Percentiles rank a stretch among this genome's conserved stretches.
These are phyloP conservation scores for Verticillium zaregamsianum DNA, from an alignment of 2,329 filamentous ascomycete species.

Conservation along the genomic window DNA sequence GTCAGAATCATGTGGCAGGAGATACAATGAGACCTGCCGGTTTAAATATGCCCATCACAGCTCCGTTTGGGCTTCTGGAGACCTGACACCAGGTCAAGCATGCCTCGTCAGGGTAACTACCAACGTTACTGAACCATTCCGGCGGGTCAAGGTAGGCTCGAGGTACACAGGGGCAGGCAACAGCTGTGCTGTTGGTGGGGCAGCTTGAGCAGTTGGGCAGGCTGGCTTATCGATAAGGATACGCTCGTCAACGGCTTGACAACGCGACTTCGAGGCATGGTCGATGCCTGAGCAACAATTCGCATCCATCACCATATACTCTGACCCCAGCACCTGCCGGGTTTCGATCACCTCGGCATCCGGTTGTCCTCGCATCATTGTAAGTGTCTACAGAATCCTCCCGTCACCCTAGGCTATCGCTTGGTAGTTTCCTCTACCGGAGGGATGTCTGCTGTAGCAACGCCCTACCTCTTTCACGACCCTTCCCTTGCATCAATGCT, in stretches of 20 bases:
- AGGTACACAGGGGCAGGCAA: background rate
- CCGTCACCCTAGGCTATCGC: too few species aligned
- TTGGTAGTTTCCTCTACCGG: too few species aligned
- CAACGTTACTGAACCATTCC: background rate
- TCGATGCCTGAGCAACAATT: background rate
- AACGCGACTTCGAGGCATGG: background rate
- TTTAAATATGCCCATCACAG: too few species aligned
- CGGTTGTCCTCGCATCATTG: background rate
- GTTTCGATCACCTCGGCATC: background rate
- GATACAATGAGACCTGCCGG: too few species aligned
- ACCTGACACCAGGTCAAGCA: background rate
- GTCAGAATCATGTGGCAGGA: background rate
- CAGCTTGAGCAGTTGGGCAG: background rate
- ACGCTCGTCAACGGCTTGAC: background rate
- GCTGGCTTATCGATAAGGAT: background rate
- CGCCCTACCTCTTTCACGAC: background rate
- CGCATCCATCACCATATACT: background rate
- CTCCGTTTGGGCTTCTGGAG: conserved; percentile 6
- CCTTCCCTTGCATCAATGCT: background rate
- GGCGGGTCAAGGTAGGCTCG: background rate
- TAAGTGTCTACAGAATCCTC: background rate
- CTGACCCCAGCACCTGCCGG: background rate
- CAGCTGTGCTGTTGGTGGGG: background rate
- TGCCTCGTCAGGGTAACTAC: background rate
- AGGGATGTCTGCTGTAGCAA: background rate